A percentile compares a stretch with the other conserved stretches of the same genome.
Conservation (phyloP, 257 asterid genomes). For the Ilex aquifolium region DNA sequence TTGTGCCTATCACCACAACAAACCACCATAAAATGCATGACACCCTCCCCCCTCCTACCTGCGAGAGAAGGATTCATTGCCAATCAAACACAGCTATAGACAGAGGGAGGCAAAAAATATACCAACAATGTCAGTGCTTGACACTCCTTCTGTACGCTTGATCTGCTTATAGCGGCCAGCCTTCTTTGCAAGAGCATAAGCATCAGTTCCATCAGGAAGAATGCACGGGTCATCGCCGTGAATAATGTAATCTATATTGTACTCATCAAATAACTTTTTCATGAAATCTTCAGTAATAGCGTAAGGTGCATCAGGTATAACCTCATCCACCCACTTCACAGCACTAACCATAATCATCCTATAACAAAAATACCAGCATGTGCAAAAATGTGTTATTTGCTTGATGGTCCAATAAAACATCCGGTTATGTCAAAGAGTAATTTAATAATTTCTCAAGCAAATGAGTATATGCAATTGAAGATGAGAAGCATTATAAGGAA, state of each 20-base stretch:
- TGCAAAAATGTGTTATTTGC: conserved; percentile 2
- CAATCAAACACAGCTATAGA: neutral
- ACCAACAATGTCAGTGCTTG: conserved; percentile 97
- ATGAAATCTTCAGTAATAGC: conserved; percentile 95
- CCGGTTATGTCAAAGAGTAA: neutral
- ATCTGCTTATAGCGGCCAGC: conserved; percentile 93
- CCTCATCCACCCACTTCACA: conserved; percentile 97
- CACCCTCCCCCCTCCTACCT: too few relatives aligned
- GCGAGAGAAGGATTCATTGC: too few relatives aligned
- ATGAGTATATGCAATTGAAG: neutral
- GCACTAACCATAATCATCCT: conserved; percentile 98
- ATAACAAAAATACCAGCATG: conserved; percentile 11
- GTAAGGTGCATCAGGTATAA: conserved; percentile 93
- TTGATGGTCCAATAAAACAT: neutral
- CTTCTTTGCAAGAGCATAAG: conserved; percentile 94
- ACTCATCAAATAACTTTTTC: conserved; percentile 83
- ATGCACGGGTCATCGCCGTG: conserved; percentile 97
- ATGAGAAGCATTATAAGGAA: neutral
- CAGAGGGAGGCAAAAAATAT: conserved; percentile 19
- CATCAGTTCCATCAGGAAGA: conserved; percentile 93
- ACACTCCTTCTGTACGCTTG: conserved; percentile 94
- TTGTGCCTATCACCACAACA: too few relatives aligned
- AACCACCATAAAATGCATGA: too few relatives aligned
- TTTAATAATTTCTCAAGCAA: neutral
- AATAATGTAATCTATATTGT: conserved; percentile 81